Percentiles rank a stretch among this genome's conserved stretches.
phyloP scores from a whole-genome alignment of 352 stramenopile genomes.

The Peronospora farinosa region DNA sequence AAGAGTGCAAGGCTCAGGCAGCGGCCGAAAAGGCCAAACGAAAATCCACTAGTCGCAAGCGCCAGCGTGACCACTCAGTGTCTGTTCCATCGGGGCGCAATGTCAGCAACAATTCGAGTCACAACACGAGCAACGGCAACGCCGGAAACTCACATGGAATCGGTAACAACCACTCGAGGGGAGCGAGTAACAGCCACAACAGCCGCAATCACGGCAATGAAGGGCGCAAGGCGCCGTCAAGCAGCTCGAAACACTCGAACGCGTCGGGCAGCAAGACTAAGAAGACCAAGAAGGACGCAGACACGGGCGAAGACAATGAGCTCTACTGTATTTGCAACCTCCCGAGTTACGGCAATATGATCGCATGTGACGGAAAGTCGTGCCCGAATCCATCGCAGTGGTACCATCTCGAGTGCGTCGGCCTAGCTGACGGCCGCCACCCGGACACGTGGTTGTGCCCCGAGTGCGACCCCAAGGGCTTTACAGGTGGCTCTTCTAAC shows the following conservation, averaged over 20 bases:
- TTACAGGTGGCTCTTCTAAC: conserved; percentile 45
- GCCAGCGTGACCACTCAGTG: conserved; percentile 48
- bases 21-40: conserved; percentile 57
- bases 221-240: conserved; percentile 27
- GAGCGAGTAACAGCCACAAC: conserved; percentile 18
- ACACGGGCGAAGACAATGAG: conserved; percentile 76
- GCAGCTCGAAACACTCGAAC: conserved; percentile 22
- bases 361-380: conserved; percentile 83
- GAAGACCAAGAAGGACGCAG: conserved; percentile 64
- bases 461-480: conserved; percentile 79
- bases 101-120: conserved; percentile 17
- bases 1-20: conserved; percentile 45
- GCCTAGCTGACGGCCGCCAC: conserved; percentile 69
- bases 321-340: conserved; percentile 86
- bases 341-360: conserved; percentile 86
- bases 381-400: conserved; percentile 83
- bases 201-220: conserved; percentile 15
- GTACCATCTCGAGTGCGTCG: conserved; percentile 85
- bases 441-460: conserved; percentile 84
- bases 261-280: conserved; percentile 30
- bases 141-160: conserved; percentile 12
- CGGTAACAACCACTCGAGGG: conserved; percentile 13
- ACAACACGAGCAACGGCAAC: conserved; percentile 21
- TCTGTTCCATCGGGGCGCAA: conserved; percentile 22
- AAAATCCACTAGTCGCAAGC: conserved; percentile 71